phyloP scores from a whole-genome alignment of 805 yeast genomes.

The Kurtzmaniella fragi region DNA sequence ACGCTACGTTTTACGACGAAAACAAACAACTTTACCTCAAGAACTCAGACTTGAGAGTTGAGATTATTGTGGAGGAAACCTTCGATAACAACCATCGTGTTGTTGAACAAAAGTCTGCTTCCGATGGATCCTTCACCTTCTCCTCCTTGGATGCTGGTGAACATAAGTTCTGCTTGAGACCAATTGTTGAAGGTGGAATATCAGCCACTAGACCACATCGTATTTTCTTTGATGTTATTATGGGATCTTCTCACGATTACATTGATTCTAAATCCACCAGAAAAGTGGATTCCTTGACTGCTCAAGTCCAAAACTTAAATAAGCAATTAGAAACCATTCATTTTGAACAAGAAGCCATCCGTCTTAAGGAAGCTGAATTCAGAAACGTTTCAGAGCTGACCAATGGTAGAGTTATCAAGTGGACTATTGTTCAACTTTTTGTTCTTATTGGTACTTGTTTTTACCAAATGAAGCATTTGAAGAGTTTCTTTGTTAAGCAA shows the following conservation, averaged over 20 bases:
- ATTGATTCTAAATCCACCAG: slow-evolving; percentile 60
- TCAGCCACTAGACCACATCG: slow-evolving; percentile 58
- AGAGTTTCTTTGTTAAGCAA: slow-evolving; percentile 80
- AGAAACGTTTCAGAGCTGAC: slow-evolving; percentile 75
- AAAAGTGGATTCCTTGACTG: slow-evolving; percentile 41
- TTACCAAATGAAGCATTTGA: slow-evolving; percentile 74
- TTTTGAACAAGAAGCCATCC: slow-evolving; percentile 45
- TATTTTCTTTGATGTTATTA: slow-evolving; percentile 66
- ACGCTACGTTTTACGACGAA: slow-evolving; percentile 58
- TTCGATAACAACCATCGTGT: slow-evolving; percentile 83
- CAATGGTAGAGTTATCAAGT: slow-evolving; percentile 63
- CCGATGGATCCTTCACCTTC: slow-evolving; percentile 69
- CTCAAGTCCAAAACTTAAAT: slow-evolving; percentile 33
- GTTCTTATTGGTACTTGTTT: slow-evolving; percentile 66
- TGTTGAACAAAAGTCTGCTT: slow-evolving; percentile 55
- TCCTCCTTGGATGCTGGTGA: slow-evolving; percentile 82
- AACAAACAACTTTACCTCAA: slow-evolving; percentile 43
- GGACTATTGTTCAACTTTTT: slow-evolving; percentile 69
- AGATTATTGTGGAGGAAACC: slow-evolving; percentile 64
- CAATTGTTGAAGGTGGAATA: slow-evolving; percentile 58
- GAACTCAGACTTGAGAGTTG: slow-evolving; percentile 54
- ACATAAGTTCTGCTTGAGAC: slow-evolving; percentile 71
- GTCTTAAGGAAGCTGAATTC: slow-evolving; percentile 74
- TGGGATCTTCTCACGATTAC: slow-evolving; percentile 56
- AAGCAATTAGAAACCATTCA: slow-evolving; percentile 36